A percentile compares a stretch with the other conserved stretches of the same genome.
Conservation (phyloP, 2,329 filamentous ascomycete genomes). For the Colletotrichum abscissum region DNA sequence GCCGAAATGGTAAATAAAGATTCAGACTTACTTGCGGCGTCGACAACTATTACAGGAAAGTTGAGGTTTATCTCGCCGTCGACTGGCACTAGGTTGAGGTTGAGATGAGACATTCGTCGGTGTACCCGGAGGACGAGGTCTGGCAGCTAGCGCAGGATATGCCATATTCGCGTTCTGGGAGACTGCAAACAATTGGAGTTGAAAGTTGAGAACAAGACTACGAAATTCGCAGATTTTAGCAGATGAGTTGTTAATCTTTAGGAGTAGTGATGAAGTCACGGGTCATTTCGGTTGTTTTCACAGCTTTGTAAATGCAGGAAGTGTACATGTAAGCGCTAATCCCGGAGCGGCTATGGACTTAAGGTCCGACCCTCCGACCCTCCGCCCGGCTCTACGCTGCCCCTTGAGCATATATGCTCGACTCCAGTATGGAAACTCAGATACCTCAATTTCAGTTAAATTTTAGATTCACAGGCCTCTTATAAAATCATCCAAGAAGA, state of each 20-base stretch:
- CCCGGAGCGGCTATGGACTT: not conserved
- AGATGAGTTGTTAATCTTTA: no score
- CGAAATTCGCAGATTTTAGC: no score
- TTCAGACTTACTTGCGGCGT: constrained; percentile 45
- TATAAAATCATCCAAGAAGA: no score
- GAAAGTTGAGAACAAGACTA: accelerated
- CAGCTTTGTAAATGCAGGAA: not conserved
- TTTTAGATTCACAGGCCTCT: no score
- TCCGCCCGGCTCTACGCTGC: not conserved
- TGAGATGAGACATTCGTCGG: not conserved
- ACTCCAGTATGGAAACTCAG: no score
- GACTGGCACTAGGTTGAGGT: constrained; percentile 20
- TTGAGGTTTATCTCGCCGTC: constrained; percentile 46
- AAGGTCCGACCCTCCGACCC: constrained; percentile 8
- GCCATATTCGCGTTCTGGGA: not conserved
- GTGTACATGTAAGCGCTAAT: constrained; percentile 12
- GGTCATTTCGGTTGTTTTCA: no score
- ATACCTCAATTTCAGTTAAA: no score
- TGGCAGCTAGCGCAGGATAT: not conserved
- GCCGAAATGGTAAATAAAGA: accelerated
- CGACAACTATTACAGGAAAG: constrained; percentile 49
- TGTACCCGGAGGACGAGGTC: no score
- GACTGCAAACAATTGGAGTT: not conserved
- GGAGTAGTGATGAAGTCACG: not conserved
- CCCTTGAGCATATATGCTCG: no score